Percentiles rank a stretch among this genome's conserved stretches.
These are phyloP conservation scores for Zychaea mexicana DNA, from an alignment of 371 early-diverging fungal genomes.

Conservation along the genomic window DNA sequence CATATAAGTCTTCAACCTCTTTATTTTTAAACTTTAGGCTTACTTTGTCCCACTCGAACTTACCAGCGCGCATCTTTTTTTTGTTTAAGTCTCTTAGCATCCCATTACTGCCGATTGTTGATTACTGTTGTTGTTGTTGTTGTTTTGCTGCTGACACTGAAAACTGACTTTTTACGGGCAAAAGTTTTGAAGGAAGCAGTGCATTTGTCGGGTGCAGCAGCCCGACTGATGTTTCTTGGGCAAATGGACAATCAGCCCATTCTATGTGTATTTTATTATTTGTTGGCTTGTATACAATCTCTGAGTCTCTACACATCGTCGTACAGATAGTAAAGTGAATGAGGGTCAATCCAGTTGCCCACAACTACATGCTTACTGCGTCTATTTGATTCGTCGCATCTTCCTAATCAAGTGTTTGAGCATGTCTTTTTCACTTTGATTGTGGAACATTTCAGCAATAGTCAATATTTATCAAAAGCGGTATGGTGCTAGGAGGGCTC, in stretches of 20 bases:
- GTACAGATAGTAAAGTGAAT: not conserved
- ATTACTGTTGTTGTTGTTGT: not conserved
- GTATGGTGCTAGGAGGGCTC: not conserved
- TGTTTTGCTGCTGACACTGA: too few relatives aligned
- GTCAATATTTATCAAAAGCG: not conserved
- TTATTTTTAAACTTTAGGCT: not conserved
- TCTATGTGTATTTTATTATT: not conserved
- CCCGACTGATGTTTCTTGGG: not conserved
- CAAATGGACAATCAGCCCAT: not conserved
- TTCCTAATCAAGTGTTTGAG: slow-evolving; percentile 1
- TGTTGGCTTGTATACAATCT: not conserved
- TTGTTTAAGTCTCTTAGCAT: too few relatives aligned
- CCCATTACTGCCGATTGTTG: too few relatives aligned
- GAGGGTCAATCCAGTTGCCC: too few relatives aligned
- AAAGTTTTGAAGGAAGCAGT: too few relatives aligned
- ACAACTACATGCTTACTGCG: too few relatives aligned
- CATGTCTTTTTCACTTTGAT: slow-evolving; percentile 6
- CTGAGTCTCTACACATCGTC: not conserved
- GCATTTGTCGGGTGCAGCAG: not conserved
- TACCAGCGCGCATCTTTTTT: too few relatives aligned
- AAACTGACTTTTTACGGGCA: too few relatives aligned
- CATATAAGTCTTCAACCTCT: not conserved
- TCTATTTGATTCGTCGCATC: not conserved
- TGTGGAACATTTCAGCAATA: slow-evolving; percentile 4
- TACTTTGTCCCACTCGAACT: too few relatives aligned